These are phyloP conservation scores for Tuber borchii DNA, from an alignment of 495 filamentous ascomycete genomes.

Conservation along the genomic window DNA sequence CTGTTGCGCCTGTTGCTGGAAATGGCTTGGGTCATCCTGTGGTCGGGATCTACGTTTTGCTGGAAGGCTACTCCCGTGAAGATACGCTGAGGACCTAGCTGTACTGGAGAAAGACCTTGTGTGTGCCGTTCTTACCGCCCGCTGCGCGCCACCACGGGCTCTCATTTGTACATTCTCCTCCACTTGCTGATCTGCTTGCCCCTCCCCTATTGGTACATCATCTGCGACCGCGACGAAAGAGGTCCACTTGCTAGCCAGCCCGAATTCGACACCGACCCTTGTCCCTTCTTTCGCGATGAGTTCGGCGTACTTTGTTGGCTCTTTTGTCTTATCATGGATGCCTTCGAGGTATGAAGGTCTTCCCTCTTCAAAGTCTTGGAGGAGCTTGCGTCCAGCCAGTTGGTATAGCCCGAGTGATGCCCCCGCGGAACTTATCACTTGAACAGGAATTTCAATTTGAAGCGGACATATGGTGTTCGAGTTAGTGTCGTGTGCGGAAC, in stretches of 20 bases:
- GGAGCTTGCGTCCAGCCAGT: constrained; percentile 60
- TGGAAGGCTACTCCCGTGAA: no score
- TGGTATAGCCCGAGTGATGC: constrained; percentile 51
- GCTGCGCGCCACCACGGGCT: no score
- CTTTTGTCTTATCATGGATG: constrained; percentile 37
- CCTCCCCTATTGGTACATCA: constrained; percentile 24
- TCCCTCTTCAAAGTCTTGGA: constrained; percentile 61
- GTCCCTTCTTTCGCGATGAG: constrained; percentile 59
- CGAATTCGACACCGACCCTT: constrained; percentile 56
- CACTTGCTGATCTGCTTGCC: neutral
- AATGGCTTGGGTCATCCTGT: no score
- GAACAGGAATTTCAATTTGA: constrained; percentile 57
- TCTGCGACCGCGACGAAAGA: constrained; percentile 62
- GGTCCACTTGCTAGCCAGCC: constrained; percentile 61
- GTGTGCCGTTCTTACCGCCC: no score
- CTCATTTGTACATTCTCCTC: no score
- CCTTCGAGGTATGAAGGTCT: constrained; percentile 56
- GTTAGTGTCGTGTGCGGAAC: constrained; percentile 40
- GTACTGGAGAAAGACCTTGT: no score
- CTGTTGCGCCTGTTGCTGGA: no score
- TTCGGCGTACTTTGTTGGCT: constrained; percentile 50
- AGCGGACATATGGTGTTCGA: constrained; percentile 52
- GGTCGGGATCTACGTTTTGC: no score
- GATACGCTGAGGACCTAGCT: no score
- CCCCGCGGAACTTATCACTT: constrained; percentile 45